phyloP scores from a whole-genome alignment of 208 protist genomes.

The Strigomonas culicis region DNA sequence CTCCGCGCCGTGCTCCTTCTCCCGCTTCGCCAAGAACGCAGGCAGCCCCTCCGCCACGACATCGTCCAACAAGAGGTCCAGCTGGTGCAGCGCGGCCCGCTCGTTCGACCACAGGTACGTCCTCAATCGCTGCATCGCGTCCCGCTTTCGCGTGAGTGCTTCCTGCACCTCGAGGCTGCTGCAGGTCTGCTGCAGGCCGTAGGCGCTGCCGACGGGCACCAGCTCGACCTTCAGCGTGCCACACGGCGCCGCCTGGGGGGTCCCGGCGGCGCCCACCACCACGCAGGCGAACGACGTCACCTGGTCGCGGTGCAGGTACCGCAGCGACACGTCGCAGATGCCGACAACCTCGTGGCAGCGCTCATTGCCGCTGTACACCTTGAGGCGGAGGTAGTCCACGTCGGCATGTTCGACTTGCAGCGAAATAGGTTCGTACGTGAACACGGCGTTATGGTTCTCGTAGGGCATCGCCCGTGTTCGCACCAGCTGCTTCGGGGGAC shows the following conservation, averaged over 20 bases:
- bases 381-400: conserved; percentile 9
- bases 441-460: too few species aligned
- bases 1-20: not conserved
- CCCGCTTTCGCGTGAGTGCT: not conserved
- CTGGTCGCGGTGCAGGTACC: conserved; percentile 7
- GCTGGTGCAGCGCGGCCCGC: conserved; percentile 17
- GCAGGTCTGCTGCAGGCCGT: not conserved
- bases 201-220: not conserved
- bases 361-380: conserved; percentile 12
- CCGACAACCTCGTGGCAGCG: conserved; percentile 10
- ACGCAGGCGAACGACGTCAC: not conserved
- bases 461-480: too few species aligned
- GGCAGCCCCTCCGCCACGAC: not conserved
- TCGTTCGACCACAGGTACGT: conserved; percentile 19
- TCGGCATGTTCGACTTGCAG: too few species aligned
- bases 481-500: too few species aligned
- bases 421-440: too few species aligned
- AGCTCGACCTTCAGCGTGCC: not conserved
- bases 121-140: not conserved
- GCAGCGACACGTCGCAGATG: conserved; percentile 16
- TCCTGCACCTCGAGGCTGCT: not conserved
- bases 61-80: conserved; percentile 25
- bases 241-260: conserved; percentile 2
- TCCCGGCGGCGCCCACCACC: conserved; percentile 6
- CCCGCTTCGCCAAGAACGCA: not conserved